These are phyloP conservation scores for Boletellus sp. DNA, from an alignment of 768 basidiomycete species.

Conservation along the genomic window DNA sequence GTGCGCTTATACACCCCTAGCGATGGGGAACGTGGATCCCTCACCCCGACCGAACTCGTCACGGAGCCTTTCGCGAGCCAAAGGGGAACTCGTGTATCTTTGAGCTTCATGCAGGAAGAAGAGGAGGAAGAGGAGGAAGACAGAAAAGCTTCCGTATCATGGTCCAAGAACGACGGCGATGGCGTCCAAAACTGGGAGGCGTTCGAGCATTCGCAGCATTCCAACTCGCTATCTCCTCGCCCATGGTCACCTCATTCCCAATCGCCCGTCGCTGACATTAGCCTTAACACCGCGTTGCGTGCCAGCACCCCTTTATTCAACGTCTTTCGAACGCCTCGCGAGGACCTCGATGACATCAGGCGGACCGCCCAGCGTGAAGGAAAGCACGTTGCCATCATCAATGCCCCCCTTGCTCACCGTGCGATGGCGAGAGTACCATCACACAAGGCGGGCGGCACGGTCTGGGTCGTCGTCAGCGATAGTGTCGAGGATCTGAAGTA, in stretches of 20 bases:
- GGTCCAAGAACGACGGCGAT: conserved; percentile 6
- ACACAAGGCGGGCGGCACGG: conserved; percentile 18
- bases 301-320: conserved; percentile 33
- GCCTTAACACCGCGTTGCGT: conserved; percentile 23
- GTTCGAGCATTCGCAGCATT: conserved; percentile 12
- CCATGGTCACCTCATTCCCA: conserved; percentile 28
- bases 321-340: conserved; percentile 30
- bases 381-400: conserved; percentile 30
- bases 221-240: conserved; percentile 23
- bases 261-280: conserved; percentile 22
- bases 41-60: conserved; percentile 30
- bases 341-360: conserved; percentile 24
- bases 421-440: conserved; percentile 17
- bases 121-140: conserved; percentile 15
- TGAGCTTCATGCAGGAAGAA: conserved; percentile 6
- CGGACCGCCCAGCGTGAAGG: conserved; percentile 30
- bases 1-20: conserved; percentile 22
- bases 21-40: conserved; percentile 22
- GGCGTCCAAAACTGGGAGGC: conserved; percentile 6
- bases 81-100: not conserved
- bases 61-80: conserved; percentile 16
- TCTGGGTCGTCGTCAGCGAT: conserved; percentile 33
- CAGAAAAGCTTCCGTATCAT: conserved; percentile 4
- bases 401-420: conserved; percentile 25
- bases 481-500: conserved; percentile 31